phyloP scores from a whole-genome alignment of 495 filamentous ascomycete genomes.

The Neurospora tetrasperma region DNA sequence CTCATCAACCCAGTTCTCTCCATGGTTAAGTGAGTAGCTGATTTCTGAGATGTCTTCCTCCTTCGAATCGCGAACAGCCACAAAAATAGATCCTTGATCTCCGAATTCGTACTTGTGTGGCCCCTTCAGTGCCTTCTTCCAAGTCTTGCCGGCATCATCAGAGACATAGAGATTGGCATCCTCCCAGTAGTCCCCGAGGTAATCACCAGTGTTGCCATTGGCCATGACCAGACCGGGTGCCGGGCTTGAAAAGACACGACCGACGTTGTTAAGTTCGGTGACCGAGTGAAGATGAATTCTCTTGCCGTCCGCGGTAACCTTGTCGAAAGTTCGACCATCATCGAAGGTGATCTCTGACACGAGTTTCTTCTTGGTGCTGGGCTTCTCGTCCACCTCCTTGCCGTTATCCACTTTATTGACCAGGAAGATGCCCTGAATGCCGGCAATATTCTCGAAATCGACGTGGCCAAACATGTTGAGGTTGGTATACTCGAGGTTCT shows the following conservation, averaged over 20 bases:
- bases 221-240: conserved; percentile 91
- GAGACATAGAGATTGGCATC: conserved; percentile 78
- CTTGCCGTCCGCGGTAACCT: conserved; percentile 44
- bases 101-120: conserved; percentile 94
- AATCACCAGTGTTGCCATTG: conserved; percentile 74
- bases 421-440: conserved; percentile 82
- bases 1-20: conserved; percentile 61
- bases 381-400: conserved; percentile 53
- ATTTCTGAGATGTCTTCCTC: conserved; percentile 43
- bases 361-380: conserved; percentile 49
- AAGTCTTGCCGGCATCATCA: conserved; percentile 81
- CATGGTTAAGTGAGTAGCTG: conserved; percentile 78
- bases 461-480: conserved; percentile 58
- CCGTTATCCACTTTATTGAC: conserved; percentile 86
- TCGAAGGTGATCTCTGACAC: conserved; percentile 82
- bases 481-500: conserved; percentile 86
- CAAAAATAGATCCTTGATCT: conserved; percentile 76
- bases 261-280: conserved; percentile 65
- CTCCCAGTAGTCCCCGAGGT: conserved; percentile 49
- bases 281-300: conserved; percentile 81
- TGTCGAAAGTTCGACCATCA: conserved; percentile 70
- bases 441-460: conserved; percentile 86
- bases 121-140: conserved; percentile 61
- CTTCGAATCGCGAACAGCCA: conserved; percentile 69
- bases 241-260: conserved; percentile 85